Percentiles rank a stretch among this genome's conserved stretches.
These are phyloP conservation scores for Zasmidium cellare DNA, from an alignment of 2,329 filamentous ascomycete species.

Conservation along the genomic window DNA sequence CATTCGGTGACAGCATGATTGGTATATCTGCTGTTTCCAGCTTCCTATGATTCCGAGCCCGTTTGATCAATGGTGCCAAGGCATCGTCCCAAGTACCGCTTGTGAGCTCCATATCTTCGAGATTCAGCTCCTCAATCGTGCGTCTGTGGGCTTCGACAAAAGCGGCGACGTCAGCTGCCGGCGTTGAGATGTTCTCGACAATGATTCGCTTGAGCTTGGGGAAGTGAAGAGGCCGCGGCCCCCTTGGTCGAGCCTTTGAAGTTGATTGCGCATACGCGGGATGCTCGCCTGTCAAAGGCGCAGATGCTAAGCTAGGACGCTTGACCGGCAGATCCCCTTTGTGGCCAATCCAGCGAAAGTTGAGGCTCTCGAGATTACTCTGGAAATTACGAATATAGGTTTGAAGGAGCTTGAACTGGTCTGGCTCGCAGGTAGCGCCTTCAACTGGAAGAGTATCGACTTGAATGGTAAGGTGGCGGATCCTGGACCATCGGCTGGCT, in stretches of 20 bases:
- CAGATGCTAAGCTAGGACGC: not conserved
- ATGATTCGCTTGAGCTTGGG: conserved; percentile 67
- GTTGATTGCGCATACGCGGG: conserved; percentile 38
- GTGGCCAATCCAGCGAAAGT: conserved; percentile 73
- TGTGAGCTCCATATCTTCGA: conserved; percentile 71
- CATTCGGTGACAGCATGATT: conserved; percentile 35
- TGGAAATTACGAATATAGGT: conserved; percentile 72
- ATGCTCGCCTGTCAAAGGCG: conserved; percentile 10
- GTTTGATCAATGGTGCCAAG: conserved; percentile 64
- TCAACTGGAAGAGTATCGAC: conserved; percentile 46
- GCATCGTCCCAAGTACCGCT: conserved; percentile 80
- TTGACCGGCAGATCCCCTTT: conserved; percentile 74
- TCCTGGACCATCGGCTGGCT: conserved; percentile 72
- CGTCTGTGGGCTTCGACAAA: conserved; percentile 68
- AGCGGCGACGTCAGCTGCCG: conserved; percentile 66
- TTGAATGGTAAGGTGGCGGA: conserved; percentile 71
- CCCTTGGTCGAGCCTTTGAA: conserved; percentile 38
- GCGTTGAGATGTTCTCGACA: conserved; percentile 71
- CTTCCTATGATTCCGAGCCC: conserved; percentile 1
- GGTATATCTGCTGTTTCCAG: conserved; percentile 29
- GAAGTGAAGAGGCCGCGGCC: conserved; percentile 58
- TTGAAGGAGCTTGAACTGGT: conserved; percentile 66
- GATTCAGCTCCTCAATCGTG: conserved; percentile 74
- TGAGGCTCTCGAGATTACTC: conserved; percentile 53
- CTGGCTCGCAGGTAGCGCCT: conserved; percentile 48